phyloP scores from a whole-genome alignment of 139 green algal genomes.

The Chlorella sorokiniana region DNA sequence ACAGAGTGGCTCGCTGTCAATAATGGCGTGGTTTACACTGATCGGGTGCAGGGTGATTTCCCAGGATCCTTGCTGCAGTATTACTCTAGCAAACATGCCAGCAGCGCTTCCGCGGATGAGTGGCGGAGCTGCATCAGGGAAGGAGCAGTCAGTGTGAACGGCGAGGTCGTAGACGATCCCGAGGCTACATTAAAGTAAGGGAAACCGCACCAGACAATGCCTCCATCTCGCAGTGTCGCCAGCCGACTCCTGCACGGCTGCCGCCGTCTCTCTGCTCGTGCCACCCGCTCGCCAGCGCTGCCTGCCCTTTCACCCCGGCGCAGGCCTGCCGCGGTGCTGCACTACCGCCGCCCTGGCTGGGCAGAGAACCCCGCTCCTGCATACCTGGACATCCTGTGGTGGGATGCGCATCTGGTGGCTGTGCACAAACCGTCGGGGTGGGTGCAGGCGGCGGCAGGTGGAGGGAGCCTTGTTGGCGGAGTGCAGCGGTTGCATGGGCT shows the following conservation, averaged over 20 bases:
- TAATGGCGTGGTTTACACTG: background rate
- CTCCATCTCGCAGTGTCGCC: background rate
- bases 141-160: background rate
- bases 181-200: background rate
- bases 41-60: background rate
- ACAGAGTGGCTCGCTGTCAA: background rate
- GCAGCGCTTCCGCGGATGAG: background rate
- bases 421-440: conserved; percentile 50
- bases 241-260: background rate
- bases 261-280: background rate
- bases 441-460: too few relatives aligned
- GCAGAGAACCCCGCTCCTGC: conserved; percentile 36
- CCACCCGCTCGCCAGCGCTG: background rate
- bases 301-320: background rate
- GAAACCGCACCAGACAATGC: background rate
- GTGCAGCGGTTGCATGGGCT: too few relatives aligned
- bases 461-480: too few relatives aligned
- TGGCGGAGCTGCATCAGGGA: background rate
- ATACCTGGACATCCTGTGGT: conserved; percentile 50
- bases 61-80: background rate
- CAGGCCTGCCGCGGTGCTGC: background rate
- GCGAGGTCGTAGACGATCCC: background rate
- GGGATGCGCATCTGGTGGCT: conserved; percentile 51
- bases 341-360: conserved; percentile 24
- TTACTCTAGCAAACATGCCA: background rate